Evolutionary conservation across 1,139 yeast genomes (phyloP).

Genomic region (Scheffersomyces titani): DNA sequence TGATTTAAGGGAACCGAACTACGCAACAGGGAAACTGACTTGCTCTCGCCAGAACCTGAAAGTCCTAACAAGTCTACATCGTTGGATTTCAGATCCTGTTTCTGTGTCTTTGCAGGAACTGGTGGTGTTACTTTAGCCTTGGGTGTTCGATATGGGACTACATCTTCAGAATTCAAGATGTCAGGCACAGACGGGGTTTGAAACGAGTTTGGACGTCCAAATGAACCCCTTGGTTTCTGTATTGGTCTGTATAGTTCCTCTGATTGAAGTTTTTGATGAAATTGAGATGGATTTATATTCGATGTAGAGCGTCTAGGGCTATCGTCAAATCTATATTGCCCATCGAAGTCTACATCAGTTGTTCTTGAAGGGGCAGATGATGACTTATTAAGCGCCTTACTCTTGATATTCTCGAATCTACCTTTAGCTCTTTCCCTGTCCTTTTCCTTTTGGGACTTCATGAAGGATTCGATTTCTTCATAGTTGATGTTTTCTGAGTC

Average conservation of each 20-base stretch:
- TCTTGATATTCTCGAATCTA: slow-evolving; percentile 23
- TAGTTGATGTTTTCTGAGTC: slow-evolving; percentile 47
- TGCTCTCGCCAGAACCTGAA: slow-evolving; percentile 5
- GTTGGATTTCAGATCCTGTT: slow-evolving; percentile 2
- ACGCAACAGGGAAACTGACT: slow-evolving; percentile 9
- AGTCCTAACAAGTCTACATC: slow-evolving; percentile 15
- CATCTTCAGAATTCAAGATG: neutral
- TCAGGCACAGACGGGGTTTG: neutral
- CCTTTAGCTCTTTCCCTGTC: slow-evolving; percentile 37
- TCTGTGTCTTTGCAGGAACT: slow-evolving; percentile 1
- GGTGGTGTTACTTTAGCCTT: neutral
- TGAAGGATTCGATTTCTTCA: slow-evolving; percentile 41
- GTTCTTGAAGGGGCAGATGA: neutral
- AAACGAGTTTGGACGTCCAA: neutral
- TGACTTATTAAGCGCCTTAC: slow-evolving; percentile 17
- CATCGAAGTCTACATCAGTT: neutral
- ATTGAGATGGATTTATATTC: neutral
- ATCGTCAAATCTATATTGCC: neutral
- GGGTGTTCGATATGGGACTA: neutral
- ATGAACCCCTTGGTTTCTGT: neutral
- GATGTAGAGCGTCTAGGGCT: neutral
- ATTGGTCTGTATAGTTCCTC: neutral
- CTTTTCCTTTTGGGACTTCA: slow-evolving; percentile 39
- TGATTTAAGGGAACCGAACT: slow-evolving; percentile 32
- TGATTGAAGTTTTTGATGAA: neutral